These are phyloP conservation scores for Sporodiniella umbellata DNA, from an alignment of 371 early-diverging fungal genomes.

Conservation along the genomic window DNA sequence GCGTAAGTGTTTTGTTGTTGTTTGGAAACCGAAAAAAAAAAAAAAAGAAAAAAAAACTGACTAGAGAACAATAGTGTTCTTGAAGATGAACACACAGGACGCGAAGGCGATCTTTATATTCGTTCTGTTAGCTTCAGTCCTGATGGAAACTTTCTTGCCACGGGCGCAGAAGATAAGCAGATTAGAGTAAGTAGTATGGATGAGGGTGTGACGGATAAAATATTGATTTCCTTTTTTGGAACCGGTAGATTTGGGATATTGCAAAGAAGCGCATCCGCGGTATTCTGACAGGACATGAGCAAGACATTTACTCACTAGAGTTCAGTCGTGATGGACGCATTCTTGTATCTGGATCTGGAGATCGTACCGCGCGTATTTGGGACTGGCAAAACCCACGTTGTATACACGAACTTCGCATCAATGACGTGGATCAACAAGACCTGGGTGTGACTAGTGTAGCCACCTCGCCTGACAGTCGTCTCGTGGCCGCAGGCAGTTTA, in stretches of 20 bases:
- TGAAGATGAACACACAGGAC: conserved; percentile 71
- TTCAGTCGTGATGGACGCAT: conserved; percentile 91
- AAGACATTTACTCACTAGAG: conserved; percentile 96
- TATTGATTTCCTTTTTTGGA: background rate
- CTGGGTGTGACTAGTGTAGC: conserved; percentile 95
- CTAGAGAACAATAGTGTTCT: conserved; percentile 53
- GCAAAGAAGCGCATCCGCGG: conserved; percentile 64
- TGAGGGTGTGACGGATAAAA: background rate
- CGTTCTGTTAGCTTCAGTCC: conserved; percentile 97
- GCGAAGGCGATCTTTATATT: conserved; percentile 86
- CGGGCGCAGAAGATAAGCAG: conserved; percentile 96
- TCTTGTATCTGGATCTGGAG: conserved; percentile 94
- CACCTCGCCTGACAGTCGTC: conserved; percentile 77
- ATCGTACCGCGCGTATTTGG: conserved; percentile 91
- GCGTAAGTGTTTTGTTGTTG: conserved; percentile 13
- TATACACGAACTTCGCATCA: conserved; percentile 72
- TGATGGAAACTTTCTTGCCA: conserved; percentile 88
- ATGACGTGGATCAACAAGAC: conserved; percentile 82
- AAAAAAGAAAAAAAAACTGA: background rate
- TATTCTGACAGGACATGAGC: conserved; percentile 86
- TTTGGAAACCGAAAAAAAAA: background rate
- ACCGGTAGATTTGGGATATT: conserved; percentile 86
- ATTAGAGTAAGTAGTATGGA: conserved; percentile 66
- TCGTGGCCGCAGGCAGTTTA: conserved; percentile 88
- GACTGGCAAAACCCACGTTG: conserved; percentile 74